A percentile compares a stretch with the other conserved stretches of the same genome.
Evolutionary conservation across 805 yeast genomes (phyloP).

Genomic region (Cyberlindnera bimundalis): DNA sequence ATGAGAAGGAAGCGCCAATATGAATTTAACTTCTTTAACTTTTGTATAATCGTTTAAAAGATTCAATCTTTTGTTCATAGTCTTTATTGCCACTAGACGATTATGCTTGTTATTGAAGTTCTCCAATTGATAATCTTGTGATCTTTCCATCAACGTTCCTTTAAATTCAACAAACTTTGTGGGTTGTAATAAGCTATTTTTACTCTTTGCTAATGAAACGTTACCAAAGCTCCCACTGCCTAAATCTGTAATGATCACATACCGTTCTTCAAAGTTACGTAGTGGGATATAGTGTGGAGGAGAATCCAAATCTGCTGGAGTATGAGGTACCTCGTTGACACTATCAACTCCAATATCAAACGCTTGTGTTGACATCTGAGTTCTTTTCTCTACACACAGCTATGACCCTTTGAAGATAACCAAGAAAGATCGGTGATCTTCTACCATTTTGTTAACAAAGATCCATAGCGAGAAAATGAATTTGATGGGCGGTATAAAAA

Average conservation of each 20-base stretch:
- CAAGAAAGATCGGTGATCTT: no score
- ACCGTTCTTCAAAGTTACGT: constrained; percentile 39
- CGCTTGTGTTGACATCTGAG: no score
- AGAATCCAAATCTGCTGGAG: constrained; percentile 36
- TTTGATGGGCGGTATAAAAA: no score
- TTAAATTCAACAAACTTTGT: constrained; percentile 17
- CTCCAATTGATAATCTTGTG: constrained; percentile 24
- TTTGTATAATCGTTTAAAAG: constrained; percentile 52
- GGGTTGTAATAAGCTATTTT: constrained; percentile 21
- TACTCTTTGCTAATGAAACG: constrained; percentile 59
- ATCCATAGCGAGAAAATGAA: no score
- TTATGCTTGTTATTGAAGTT: constrained; percentile 32
- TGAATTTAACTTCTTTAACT: constrained; percentile 67
- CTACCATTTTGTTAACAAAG: no score
- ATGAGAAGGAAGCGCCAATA: constrained; percentile 66
- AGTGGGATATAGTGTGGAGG: constrained; percentile 45
- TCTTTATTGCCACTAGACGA: constrained; percentile 72
- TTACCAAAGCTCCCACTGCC: constrained; percentile 79
- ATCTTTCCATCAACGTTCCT: constrained; percentile 48
- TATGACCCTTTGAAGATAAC: no score
- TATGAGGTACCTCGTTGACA: neutral
- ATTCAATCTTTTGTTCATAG: constrained; percentile 57
- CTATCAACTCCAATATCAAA: no score
- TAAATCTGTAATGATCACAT: constrained; percentile 48
- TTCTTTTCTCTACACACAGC: no score